Evolutionary conservation across 31 red algal species (phyloP), one percentile per base, ranked within the genome.

Genomic region (Endocladia muricata): DNA sequence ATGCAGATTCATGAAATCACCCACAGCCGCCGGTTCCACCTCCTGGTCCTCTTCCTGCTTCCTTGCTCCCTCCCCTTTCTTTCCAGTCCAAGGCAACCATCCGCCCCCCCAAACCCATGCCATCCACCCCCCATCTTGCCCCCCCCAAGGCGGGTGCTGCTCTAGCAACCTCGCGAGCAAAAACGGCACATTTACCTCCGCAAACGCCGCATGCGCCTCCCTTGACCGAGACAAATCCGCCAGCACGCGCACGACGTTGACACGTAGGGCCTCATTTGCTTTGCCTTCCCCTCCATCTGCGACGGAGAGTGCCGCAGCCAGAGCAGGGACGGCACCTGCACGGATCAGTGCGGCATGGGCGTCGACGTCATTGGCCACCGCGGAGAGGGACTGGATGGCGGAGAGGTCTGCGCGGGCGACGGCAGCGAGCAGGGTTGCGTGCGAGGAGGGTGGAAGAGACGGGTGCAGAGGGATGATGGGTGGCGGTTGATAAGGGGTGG

Each of bases 191-290:
- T 33, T 47, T 34, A 77, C 74, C 37, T 49, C 41, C 2, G 34
- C 55, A 58, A 80, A 81, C 31, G 39, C 51, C n/a, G 76, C 33
- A 58, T 74, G 68, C 5, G 85, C 51, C 37, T 70, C 41, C 49
- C 74, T 33, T n/a, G 55, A 47, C 49, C 76, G 62, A 15, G 85
- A 26, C 4, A 89, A 77, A 76, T 89, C 85, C 38, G 85, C 85
- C 1, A 89, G 75, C 32, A 77, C 68, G 1, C 76, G 48, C 4
- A 89, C 22, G 7, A 89, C 22, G 55, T 66, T 62, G 19, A 89
- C 49, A 25, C 61, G 83, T 35, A 87, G 34, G 5, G 83, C 65
- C 8, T 69, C 38, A 15, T 44, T 30, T 32, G 41, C 36, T 17
- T 74, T 43, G 17, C 56, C 70, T 51, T 51, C 49, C 43, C 37